These are phyloP conservation scores for Neurospora sublineolata DNA, from an alignment of 495 filamentous ascomycete species.

Conservation along the genomic window DNA sequence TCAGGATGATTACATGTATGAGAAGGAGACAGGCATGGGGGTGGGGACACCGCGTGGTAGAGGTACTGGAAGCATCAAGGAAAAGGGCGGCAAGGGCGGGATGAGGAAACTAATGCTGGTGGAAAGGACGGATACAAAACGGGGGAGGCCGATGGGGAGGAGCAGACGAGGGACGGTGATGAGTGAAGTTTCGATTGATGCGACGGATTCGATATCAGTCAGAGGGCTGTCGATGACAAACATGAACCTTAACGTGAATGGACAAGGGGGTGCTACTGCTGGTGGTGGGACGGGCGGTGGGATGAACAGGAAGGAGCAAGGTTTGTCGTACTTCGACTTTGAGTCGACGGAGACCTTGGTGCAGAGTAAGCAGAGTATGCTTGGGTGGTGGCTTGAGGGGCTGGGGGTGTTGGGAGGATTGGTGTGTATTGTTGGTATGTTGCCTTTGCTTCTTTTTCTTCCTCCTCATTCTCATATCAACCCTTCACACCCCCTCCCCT, in stretches of 20 bases:
- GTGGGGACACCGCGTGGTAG: not conserved
- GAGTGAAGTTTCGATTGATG: not conserved
- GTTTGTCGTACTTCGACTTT: not conserved
- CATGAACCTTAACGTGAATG: no score
- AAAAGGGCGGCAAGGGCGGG: not conserved
- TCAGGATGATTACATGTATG: not conserved
- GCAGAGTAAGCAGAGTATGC: conserved; percentile 7
- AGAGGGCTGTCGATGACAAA: not conserved
- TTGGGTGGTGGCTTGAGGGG: conserved; percentile 1
- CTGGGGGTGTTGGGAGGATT: not conserved
- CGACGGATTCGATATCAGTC: not conserved
- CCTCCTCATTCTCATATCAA: not conserved
- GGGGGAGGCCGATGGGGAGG: not conserved
- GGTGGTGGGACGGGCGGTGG: not conserved
- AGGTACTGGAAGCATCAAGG: not conserved
- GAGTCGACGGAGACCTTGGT: not conserved
- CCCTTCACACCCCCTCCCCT: not conserved
- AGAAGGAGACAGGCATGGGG: not conserved
- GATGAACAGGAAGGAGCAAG: not conserved
- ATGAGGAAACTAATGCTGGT: not conserved
- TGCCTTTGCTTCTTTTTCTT: not conserved
- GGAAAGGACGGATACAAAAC: not conserved
- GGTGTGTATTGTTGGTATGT: not conserved
- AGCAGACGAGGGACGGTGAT: not conserved
- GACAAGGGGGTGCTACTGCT: not conserved